Evolutionary conservation across 352 stramenopile species (phyloP).

Genomic region (Pseudoperonospora humuli): DNA sequence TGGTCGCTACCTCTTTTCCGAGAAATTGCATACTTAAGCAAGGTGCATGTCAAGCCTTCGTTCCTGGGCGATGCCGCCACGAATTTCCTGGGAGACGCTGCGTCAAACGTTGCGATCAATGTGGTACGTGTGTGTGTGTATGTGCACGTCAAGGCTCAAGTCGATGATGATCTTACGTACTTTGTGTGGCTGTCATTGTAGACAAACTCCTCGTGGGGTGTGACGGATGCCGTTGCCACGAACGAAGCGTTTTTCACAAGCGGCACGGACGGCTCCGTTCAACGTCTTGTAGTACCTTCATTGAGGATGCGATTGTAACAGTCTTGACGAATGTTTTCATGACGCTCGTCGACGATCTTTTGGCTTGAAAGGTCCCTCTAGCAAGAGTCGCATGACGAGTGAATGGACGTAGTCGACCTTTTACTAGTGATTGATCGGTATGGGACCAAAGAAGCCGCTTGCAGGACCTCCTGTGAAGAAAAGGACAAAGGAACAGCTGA

Average conservation of each 20-base stretch:
- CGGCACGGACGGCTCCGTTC: constrained; percentile 73
- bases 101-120: constrained; percentile 82
- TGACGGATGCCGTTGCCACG: constrained; percentile 74
- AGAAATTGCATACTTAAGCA: constrained; percentile 61
- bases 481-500: constrained; percentile 46
- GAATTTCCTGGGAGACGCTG: constrained; percentile 69
- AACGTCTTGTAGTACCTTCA: constrained; percentile 60
- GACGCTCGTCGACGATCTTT: background rate
- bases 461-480: constrained; percentile 45
- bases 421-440: constrained; percentile 16
- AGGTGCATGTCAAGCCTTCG: constrained; percentile 73
- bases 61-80: constrained; percentile 70
- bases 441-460: constrained; percentile 50
- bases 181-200: constrained; percentile 10
- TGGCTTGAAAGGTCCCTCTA: constrained; percentile 13
- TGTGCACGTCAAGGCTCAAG: too few relatives aligned
- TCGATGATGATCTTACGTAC: background rate
- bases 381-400: constrained; percentile 18
- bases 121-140: constrained; percentile 56
- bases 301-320: constrained; percentile 22
- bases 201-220: constrained; percentile 78
- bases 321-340: background rate
- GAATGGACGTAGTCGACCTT: constrained; percentile 9
- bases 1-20: constrained; percentile 83
- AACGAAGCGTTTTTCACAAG: constrained; percentile 81